These are phyloP conservation scores for Parathielavia appendiculata DNA, from an alignment of 495 filamentous ascomycete species.

Conservation along the genomic window DNA sequence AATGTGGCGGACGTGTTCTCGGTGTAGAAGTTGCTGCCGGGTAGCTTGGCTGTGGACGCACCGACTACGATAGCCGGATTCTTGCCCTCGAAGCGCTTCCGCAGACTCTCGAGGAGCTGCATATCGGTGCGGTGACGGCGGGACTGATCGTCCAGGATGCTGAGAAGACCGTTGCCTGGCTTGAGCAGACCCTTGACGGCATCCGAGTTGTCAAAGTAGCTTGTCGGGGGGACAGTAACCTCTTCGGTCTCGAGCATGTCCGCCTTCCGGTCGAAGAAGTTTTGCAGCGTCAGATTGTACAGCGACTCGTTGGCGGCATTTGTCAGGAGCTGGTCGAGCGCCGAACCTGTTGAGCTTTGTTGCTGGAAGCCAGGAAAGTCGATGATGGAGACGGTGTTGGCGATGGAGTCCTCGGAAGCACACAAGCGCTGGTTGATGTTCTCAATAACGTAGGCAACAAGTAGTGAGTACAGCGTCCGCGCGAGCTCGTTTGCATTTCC, in stretches of 20 bases:
- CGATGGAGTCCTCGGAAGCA: constrained; percentile 79
- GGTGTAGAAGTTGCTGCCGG: constrained; percentile 77
- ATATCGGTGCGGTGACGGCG: constrained; percentile 78
- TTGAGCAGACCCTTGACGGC: constrained; percentile 87
- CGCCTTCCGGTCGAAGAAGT: constrained; percentile 89
- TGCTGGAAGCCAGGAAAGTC: constrained; percentile 96
- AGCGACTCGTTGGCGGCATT: constrained; percentile 88
- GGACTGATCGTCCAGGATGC: constrained; percentile 93
- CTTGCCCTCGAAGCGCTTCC: constrained; percentile 88
- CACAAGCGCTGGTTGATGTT: constrained; percentile 85
- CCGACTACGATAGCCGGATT: constrained; percentile 82
- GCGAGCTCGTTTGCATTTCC: constrained; percentile 91
- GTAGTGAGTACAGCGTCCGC: constrained; percentile 87
- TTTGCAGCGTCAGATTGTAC: constrained; percentile 89
- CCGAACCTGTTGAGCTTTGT: constrained; percentile 71
- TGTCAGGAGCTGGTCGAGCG: constrained; percentile 86
- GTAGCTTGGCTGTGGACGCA: constrained; percentile 58
- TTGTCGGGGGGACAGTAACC: constrained; percentile 78
- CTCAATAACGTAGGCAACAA: constrained; percentile 91
- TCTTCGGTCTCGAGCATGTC: constrained; percentile 91
- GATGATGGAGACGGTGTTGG: constrained; percentile 88
- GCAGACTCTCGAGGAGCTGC: constrained; percentile 83
- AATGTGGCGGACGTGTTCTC: constrained; percentile 71
- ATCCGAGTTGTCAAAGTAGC: constrained; percentile 96
- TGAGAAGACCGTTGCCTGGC: constrained; percentile 82